These are phyloP conservation scores for Trichoderma brevicompactum DNA, from an alignment of 2,329 filamentous ascomycete genomes.

Conservation along the genomic window DNA sequence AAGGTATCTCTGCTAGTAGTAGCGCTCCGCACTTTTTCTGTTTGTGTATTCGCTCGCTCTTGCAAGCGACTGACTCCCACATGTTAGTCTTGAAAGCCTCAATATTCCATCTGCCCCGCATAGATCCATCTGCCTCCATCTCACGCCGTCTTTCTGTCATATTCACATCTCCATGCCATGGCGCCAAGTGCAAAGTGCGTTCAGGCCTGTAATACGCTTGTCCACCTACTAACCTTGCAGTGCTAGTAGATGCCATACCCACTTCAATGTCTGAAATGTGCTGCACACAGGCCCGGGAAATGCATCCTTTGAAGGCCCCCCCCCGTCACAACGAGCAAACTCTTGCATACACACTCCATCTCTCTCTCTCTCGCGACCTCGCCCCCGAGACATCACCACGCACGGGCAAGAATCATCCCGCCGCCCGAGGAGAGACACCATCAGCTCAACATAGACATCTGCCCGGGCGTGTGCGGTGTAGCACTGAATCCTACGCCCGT, in stretches of 20 bases:
- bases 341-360: background rate
- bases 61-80: constrained; percentile 11
- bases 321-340: background rate
- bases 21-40: constrained; percentile 6
- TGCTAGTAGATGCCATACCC: background rate
- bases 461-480: constrained; percentile 18
- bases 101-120: constrained; percentile 21
- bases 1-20: too few species aligned
- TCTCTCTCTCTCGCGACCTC: constrained; percentile 10
- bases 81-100: background rate
- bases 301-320: background rate
- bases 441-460: constrained; percentile 6
- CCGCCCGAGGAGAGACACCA: constrained; percentile 24
- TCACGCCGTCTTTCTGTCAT: constrained; percentile 7
- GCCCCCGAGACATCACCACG: background rate
- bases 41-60: too few species aligned
- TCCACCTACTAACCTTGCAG: background rate
- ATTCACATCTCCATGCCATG: constrained; percentile 1
- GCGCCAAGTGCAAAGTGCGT: background rate
- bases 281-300: background rate
- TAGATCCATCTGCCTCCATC: constrained; percentile 21
- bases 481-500: constrained; percentile 27
- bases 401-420: constrained; percentile 19
- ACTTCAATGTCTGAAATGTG: background rate
- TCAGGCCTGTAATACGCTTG: background rate